Conservation (phyloP, 1,139 yeast genomes). For the Diutina neorugosa region DNA sequence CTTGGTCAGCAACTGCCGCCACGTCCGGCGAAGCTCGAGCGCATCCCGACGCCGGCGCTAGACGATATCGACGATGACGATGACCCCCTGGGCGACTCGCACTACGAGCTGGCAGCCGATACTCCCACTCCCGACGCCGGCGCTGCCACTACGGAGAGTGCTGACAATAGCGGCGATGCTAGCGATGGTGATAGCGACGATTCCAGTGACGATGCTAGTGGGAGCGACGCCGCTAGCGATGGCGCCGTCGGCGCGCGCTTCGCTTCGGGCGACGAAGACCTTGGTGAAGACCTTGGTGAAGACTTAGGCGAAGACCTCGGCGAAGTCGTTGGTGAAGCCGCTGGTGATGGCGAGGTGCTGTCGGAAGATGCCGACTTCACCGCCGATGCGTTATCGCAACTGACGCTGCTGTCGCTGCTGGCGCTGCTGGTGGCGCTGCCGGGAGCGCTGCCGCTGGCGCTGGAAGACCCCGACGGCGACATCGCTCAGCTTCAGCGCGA, state of each 20-base stretch:
- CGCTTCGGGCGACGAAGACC: not conserved
- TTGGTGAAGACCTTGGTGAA: constrained; percentile 5
- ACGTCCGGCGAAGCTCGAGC: not conserved
- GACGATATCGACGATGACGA: not conserved
- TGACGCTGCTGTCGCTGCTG: not conserved
- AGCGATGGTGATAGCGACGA: not conserved
- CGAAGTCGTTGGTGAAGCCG: constrained; percentile 1
- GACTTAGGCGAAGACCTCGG: constrained; percentile 3
- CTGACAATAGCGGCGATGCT: not conserved
- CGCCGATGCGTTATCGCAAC: not conserved
- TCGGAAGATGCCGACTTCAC: not conserved
- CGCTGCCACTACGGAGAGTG: not conserved
- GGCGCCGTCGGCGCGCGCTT: constrained; percentile 8
- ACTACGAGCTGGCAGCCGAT: not conserved
- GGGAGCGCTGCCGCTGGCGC: not conserved
- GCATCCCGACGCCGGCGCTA: not conserved
- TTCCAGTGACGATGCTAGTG: constrained; percentile 12
- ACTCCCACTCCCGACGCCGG: not conserved
- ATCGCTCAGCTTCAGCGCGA: constrained; percentile 5
- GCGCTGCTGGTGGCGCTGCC: not conserved
- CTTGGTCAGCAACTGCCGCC: not conserved
- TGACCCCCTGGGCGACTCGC: not conserved
- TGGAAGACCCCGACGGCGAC: constrained; percentile 3
- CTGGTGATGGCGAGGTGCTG: not conserved
- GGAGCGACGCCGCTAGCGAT: constrained; percentile 15